These are phyloP conservation scores for Saccharomycopsis sp. DNA, from an alignment of 805 yeast genomes.

Conservation along the genomic window DNA sequence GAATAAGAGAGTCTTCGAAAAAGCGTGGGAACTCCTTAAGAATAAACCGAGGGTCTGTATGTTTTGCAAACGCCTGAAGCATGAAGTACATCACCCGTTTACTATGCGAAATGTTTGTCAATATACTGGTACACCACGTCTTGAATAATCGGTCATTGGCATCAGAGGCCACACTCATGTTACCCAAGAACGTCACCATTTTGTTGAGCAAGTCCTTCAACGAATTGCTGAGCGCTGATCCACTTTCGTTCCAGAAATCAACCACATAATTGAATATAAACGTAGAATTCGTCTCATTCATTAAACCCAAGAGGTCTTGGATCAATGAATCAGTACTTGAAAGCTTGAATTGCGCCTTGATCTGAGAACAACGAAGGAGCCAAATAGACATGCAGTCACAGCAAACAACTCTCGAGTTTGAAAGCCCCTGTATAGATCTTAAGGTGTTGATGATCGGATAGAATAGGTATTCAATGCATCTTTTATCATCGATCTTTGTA, in stretches of 20 bases:
- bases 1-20: constrained; percentile 38
- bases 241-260: constrained; percentile 66
- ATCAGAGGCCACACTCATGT: constrained; percentile 20
- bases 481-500: background rate
- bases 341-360: constrained; percentile 22
- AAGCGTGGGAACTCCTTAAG: constrained; percentile 40
- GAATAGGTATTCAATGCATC: constrained; percentile 12
- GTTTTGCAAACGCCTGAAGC: constrained; percentile 49
- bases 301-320: constrained; percentile 15
- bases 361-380: constrained; percentile 50
- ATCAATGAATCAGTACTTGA: constrained; percentile 16
- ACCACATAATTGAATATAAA: constrained; percentile 46
- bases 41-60: constrained; percentile 38
- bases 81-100: constrained; percentile 57
- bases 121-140: constrained; percentile 41
- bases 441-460: constrained; percentile 29
- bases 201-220: constrained; percentile 54
- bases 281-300: constrained; percentile 26
- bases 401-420: constrained; percentile 35
- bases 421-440: constrained; percentile 30
- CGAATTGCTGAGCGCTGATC: constrained; percentile 66
- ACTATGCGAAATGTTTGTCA: constrained; percentile 38
- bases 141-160: constrained; percentile 25
- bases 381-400: constrained; percentile 63
- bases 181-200: constrained; percentile 37